Percentiles rank a stretch among this genome's conserved stretches.
These are phyloP conservation scores for Chaetomiaceae sp. DNA, from an alignment of 2,329 filamentous ascomycete species.

Conservation along the genomic window DNA sequence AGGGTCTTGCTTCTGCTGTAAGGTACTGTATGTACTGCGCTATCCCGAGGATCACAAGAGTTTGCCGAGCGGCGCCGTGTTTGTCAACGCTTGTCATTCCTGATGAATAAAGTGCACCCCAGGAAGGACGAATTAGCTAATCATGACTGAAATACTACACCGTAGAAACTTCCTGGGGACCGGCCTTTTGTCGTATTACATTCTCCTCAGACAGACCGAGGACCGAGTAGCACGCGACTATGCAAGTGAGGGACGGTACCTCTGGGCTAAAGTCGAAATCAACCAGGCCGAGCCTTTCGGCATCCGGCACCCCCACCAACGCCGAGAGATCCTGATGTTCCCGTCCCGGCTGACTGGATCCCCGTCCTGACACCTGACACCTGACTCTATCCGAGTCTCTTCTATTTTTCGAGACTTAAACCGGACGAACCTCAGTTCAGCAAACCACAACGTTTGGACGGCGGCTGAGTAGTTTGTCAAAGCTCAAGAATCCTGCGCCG, in stretches of 20 bases:
- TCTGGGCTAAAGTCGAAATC: no score
- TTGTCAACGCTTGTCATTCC: conserved; percentile 23
- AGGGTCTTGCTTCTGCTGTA: neutral
- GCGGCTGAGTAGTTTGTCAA: neutral
- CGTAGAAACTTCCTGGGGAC: no score
- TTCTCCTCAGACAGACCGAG: no score
- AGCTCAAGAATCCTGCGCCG: neutral
- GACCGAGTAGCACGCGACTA: no score
- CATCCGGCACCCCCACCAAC: conserved; percentile 15
- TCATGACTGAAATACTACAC: no score
- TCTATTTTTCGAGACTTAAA: neutral
- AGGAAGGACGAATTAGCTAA: no score
- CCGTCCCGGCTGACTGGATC: conserved; percentile 16
- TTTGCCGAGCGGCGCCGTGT: conserved; percentile 7
- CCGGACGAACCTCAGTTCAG: neutral
- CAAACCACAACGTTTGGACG: neutral
- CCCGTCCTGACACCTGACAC: conserved; percentile 12
- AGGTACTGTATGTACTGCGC: neutral
- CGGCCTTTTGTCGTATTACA: no score
- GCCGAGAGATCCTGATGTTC: conserved; percentile 13
- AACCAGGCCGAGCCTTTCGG: conserved; percentile 17
- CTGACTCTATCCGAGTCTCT: conserved; percentile 8
- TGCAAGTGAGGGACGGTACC: no score
- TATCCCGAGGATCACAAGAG: conserved; percentile 1
- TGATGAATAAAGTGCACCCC: no score